Percentiles rank a stretch among this genome's conserved stretches.
Conservation (phyloP, 208 protist species). For the Trypanosoma lewisi region DNA sequence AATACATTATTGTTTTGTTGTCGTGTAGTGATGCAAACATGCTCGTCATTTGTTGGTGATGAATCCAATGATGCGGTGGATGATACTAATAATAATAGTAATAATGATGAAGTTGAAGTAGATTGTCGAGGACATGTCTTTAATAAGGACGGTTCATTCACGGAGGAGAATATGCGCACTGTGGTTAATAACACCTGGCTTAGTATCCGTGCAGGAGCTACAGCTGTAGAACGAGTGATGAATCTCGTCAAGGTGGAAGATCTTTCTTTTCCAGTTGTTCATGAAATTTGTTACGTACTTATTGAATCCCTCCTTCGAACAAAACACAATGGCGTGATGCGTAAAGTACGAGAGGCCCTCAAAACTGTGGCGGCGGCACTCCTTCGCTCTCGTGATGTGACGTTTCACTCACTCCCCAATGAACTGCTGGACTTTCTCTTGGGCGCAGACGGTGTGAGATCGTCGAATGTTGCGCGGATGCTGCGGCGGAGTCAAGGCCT, state of each 20-base stretch:
- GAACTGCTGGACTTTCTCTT: slow-evolving; percentile 73
- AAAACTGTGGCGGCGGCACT: slow-evolving; percentile 45
- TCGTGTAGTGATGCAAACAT: slow-evolving; percentile 41
- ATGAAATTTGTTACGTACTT: slow-evolving; percentile 48
- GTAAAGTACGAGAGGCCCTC: slow-evolving; percentile 65
- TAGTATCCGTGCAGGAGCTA: slow-evolving; percentile 62
- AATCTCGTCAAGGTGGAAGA: slow-evolving; percentile 32
- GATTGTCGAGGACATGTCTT: slow-evolving; percentile 90
- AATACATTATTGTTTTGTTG: slow-evolving; percentile 47
- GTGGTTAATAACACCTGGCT: slow-evolving; percentile 92
- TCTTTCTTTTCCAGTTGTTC: slow-evolving; percentile 41
- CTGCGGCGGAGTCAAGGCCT: slow-evolving; percentile 89
- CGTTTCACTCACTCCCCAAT: slow-evolving; percentile 52
- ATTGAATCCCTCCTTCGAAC: slow-evolving; percentile 75
- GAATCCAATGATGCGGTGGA: too few species aligned
- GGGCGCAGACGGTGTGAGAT: slow-evolving; percentile 75
- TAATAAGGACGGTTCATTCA: slow-evolving; percentile 37
- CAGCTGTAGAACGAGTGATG: slow-evolving; percentile 42
- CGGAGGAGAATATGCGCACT: slow-evolving; percentile 59
- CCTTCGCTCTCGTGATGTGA: slow-evolving; percentile 52
- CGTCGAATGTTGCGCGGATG: slow-evolving; percentile 66
- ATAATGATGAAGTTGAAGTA: slow-evolving; percentile 41
- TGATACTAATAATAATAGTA: neutral
- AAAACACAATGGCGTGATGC: slow-evolving; percentile 92
- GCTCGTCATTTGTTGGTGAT: slow-evolving; percentile 27